Conservation (phyloP, 148 eudicot species). For the Nepenthes mirabilis region DNA sequence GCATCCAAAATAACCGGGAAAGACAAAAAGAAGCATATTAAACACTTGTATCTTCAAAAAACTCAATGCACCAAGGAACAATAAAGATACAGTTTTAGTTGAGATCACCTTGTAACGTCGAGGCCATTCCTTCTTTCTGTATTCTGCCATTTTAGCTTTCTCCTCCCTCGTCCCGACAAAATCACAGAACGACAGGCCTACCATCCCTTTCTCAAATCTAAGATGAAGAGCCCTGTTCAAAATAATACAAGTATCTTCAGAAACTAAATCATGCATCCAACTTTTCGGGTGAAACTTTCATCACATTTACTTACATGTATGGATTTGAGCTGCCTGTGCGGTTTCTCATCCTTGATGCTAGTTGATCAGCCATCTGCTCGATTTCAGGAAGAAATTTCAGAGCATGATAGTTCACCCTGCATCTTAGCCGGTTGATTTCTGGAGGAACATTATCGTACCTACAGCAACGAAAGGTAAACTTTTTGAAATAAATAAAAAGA, state of each 20-base stretch:
- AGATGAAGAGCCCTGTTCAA: slow-evolving; percentile 94
- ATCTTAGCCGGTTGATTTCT: slow-evolving; percentile 86
- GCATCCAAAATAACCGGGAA: slow-evolving; percentile 15
- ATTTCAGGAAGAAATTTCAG: slow-evolving; percentile 93
- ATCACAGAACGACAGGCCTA: slow-evolving; percentile 96
- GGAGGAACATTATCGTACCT: slow-evolving; percentile 97
- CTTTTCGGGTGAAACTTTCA: neutral
- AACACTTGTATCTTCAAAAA: neutral
- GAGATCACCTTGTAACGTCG: slow-evolving; percentile 78
- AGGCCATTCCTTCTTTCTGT: slow-evolving; percentile 98
- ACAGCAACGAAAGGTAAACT: slow-evolving; percentile 7
- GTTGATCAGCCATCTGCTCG: slow-evolving; percentile 82
- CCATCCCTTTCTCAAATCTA: slow-evolving; percentile 99
- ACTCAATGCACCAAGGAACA: neutral
- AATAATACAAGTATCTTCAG: slow-evolving; percentile 4
- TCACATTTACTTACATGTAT: slow-evolving; percentile 48
- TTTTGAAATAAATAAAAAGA: neutral
- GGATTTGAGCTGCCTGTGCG: slow-evolving; percentile 80
- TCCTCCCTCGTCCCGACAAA: slow-evolving; percentile 92
- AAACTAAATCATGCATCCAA: neutral
- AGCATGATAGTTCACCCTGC: slow-evolving; percentile 96
- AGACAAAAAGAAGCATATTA: slow-evolving; percentile 6
- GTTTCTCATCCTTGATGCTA: slow-evolving; percentile 93
- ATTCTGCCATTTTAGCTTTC: slow-evolving; percentile 78
- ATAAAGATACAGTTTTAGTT: slow-evolving; percentile 1